phyloP scores from a whole-genome alignment of 1,139 yeast species.

The Pichia sp. region DNA sequence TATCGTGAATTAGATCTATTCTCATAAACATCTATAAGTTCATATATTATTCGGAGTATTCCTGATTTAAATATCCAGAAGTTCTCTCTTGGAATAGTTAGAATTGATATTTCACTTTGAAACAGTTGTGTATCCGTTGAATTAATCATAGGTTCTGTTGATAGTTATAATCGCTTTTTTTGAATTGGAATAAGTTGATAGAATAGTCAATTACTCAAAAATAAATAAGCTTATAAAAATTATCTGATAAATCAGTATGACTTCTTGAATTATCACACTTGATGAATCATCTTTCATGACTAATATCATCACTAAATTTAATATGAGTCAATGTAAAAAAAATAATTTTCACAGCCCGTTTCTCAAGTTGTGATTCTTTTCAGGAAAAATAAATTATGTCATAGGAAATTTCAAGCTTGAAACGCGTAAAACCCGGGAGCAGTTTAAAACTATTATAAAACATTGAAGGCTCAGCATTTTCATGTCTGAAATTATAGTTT shows the following conservation, averaged over 20 bases:
- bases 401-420: not conserved
- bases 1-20: constrained; percentile 15
- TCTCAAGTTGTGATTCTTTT: too few species aligned
- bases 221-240: too few species aligned
- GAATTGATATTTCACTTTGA: constrained; percentile 37
- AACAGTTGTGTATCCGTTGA: constrained; percentile 39
- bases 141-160: constrained; percentile 20
- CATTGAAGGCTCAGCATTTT: not conserved
- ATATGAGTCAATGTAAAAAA: too few species aligned
- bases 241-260: too few species aligned
- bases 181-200: too few species aligned
- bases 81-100: constrained; percentile 42
- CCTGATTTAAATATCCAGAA: constrained; percentile 47
- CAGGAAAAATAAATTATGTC: not conserved
- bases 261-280: too few species aligned
- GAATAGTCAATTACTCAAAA: too few species aligned
- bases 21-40: constrained; percentile 17
- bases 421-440: not conserved
- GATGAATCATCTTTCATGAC: too few species aligned
- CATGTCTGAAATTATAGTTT: not conserved
- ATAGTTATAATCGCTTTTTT: too few species aligned
- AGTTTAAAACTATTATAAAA: not conserved
- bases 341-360: too few species aligned
- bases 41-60: constrained; percentile 35
- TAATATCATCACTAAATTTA: too few species aligned